Evolutionary conservation across 805 yeast species (phyloP), one percentile per base, ranked within the genome.

Genomic region (Pichia paraexigua): DNA sequence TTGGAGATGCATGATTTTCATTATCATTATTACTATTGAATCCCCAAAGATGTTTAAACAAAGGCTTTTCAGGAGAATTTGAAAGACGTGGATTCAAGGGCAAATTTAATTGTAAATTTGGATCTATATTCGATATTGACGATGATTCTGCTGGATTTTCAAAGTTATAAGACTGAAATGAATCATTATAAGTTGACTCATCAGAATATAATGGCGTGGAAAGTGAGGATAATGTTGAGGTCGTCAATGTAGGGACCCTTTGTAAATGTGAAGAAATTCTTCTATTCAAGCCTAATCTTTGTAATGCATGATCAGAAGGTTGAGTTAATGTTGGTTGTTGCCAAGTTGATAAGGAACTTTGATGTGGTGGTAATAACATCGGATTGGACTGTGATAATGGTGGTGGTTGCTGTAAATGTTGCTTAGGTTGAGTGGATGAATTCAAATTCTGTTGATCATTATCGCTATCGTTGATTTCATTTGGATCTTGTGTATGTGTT

Each of bases 31-130:
- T 21, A 35, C 21, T 22, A n/a, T 41, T 35, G 21, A 51, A 51
- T 13, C 46, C 54, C 51, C 51, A 51, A 17, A 22, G 8, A 22
- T 51, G 45, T 35, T 51, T 51, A 22, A 51, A 51, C 18, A 51
- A 5, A 12, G 53, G 42, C 8, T 32, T 45, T 11, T 49, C 49
- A 2, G 52, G 49, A 5, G 49, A 45, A 17, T 45, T 15, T 13
- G 43, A 41, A 27, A 28, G 7, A 10, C 12, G 27, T 25, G 24
- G 12, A 24, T n/a, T 42, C 20, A 7, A 35, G 10, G 18, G 9
- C 8, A 35, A n/a, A 35, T 32, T 32, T 15, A 32, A 32, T 13
- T 32, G 17, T 32, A 15, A 32, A 13, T 35, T 35, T n/a, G 39
- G 20, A 17, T 35, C n/a, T 43, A n/a, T 1, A 43, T 10, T 32